Base-by-base conservation (phyloP, 2,329 filamentous ascomycete species). In the Knufia fluminis region DNA sequence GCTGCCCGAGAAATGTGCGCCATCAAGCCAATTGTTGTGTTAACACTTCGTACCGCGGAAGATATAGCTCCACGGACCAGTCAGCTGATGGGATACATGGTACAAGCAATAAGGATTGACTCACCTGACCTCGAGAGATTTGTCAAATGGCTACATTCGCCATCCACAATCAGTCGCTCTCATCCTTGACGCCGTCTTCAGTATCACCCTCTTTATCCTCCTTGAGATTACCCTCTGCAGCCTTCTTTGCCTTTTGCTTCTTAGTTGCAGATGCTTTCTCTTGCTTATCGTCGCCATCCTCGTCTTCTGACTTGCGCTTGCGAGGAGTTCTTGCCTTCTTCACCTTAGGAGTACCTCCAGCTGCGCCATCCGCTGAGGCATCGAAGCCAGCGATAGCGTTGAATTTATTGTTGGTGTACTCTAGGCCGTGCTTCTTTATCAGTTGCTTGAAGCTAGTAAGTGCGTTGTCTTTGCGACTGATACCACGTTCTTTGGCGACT, bases 341-440 rank as follows among this genome's bases (percentile, higher is more conserved):
- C 7, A 14, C 3, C 10, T 24, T 43, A 4, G 40, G 40, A 8
- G 4, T 43, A 8, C 20, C 10, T 24, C n/a, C 10, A 12, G 3
- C 24, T 26, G 40, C 10, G 22, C 40, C 40, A 24, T 26, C 14
- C 3, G 10, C 24, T 9, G 4, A 14, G 23, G 8, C 24, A 3
- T 43, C 22, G 40, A 26, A 24, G n/a, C 23, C 40, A 24, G 14
- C 20, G 14, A 43, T 26, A 14, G 6, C 9, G 28, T n/a, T 43
- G 40, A 43, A 43, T 14, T 43, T 43, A 3, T 43, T 43, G 40
- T 43, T 26, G 3, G 19, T 8, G 19, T 24, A 43, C 40, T 43
- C 20, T 8, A 43, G 19, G 4, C 40, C 40, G 14, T 43, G 22
- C 22, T 43, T 43, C 40, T 24, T 26, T 8, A 43, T 43, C 40